These are phyloP conservation scores for Solanum paucissectum DNA, from an alignment of 257 asterid species.

Conservation along the genomic window DNA sequence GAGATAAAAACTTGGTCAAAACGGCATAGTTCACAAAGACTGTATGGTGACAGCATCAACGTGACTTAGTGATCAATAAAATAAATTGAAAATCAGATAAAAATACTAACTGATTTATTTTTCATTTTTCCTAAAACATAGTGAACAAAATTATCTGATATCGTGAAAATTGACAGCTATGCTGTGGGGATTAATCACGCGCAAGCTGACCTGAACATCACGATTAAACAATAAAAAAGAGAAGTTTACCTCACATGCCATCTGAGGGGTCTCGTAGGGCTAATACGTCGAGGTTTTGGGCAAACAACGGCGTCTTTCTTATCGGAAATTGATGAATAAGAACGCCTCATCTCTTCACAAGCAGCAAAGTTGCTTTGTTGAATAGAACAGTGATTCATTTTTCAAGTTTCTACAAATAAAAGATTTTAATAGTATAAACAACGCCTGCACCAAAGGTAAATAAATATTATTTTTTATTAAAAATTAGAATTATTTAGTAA, in stretches of 20 bases:
- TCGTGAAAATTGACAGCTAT: background rate
- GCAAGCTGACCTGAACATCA: background rate
- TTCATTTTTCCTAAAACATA: background rate
- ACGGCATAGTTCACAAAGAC: background rate
- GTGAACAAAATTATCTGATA: background rate
- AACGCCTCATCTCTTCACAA: constrained; percentile 52
- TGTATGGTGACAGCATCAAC: accelerated
- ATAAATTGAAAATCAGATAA: background rate
- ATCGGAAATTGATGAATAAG: constrained; percentile 18
- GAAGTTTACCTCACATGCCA: constrained; percentile 57
- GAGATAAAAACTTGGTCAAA: background rate
- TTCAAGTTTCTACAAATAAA: background rate
- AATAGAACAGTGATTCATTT: constrained; percentile 58
- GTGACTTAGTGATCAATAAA: background rate
- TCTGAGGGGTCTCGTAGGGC: constrained; percentile 45
- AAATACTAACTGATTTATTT: too few species aligned
- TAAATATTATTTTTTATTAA: background rate
- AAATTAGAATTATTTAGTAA: background rate
- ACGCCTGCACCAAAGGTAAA: background rate
- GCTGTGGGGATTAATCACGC: background rate
- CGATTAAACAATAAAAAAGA: too few species aligned
- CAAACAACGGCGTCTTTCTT: constrained; percentile 66
- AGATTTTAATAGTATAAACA: background rate
- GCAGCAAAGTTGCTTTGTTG: constrained; percentile 39
- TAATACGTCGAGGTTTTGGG: constrained; percentile 81